A percentile compares a stretch with the other conserved stretches of the same genome.
Conservation (phyloP, 768 basidiomycete species). For the Lactarius hengduanensis region DNA sequence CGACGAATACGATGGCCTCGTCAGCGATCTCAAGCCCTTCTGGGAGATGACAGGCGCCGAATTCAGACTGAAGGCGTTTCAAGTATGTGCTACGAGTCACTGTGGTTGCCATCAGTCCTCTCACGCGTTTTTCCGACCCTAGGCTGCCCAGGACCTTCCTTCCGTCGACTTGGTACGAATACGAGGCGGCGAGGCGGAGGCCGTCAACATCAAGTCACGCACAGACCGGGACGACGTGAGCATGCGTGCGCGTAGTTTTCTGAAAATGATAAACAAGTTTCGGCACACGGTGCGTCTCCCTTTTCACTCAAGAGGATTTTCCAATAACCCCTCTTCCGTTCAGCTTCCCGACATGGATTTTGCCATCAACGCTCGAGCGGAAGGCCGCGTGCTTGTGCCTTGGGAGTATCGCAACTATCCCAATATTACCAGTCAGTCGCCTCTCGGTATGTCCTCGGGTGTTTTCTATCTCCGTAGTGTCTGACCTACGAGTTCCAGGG, state of each 20-base stretch:
- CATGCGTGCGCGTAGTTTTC: constrained; percentile 76
- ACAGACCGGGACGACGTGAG: constrained; percentile 68
- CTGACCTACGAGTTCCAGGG: constrained; percentile 34
- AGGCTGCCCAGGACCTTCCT: constrained; percentile 71
- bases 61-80: constrained; percentile 57
- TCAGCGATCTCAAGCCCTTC: constrained; percentile 81
- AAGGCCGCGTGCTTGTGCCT: constrained; percentile 89
- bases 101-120: constrained; percentile 12
- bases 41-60: constrained; percentile 73
- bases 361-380: constrained; percentile 89
- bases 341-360: constrained; percentile 94
- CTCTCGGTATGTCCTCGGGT: constrained; percentile 34
- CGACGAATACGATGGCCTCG: constrained; percentile 87
- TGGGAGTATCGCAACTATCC: constrained; percentile 82
- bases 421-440: constrained; percentile 56
- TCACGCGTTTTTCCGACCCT: not conserved
- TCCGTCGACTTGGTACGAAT: constrained; percentile 88
- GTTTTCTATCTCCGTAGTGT: not conserved
- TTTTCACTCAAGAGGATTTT: constrained; percentile 1
- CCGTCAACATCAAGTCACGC: constrained; percentile 55
- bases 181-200: constrained; percentile 55
- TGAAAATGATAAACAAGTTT: constrained; percentile 71
- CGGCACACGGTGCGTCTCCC: constrained; percentile 49
- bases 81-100: constrained; percentile 43
- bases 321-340: constrained; percentile 16